Conservation (phyloP, 1,284 basidiomycete genomes). For the Cryptococcus sp. region DNA sequence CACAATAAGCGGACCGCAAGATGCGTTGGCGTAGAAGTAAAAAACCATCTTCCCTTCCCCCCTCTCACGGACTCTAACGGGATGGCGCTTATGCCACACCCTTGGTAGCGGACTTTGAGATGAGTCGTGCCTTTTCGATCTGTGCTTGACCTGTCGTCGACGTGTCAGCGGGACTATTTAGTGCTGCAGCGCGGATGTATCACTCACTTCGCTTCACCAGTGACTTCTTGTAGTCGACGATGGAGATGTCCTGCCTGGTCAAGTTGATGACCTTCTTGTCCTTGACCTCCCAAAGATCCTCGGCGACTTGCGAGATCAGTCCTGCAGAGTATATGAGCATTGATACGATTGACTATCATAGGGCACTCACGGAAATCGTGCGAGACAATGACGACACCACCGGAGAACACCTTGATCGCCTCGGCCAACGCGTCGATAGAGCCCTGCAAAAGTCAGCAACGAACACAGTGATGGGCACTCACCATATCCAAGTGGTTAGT, state of each 20-base stretch:
- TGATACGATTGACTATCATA: neutral
- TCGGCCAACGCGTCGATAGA: conserved; percentile 92
- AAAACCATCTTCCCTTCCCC: no score
- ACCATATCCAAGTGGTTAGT: conserved; percentile 61
- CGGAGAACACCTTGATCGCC: conserved; percentile 96
- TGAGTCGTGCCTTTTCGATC: conserved; percentile 88
- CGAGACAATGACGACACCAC: conserved; percentile 96
- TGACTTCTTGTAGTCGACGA: conserved; percentile 83
- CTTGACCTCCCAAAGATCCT: conserved; percentile 98
- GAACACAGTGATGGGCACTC: conserved; percentile 5
- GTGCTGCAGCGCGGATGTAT: neutral
- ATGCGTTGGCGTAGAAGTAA: no score
- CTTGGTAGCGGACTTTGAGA: conserved; percentile 68
- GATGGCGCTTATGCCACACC: conserved; percentile 29
- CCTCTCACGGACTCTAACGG: no score
- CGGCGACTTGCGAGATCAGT: conserved; percentile 90
- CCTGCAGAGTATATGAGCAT: conserved; percentile 55
- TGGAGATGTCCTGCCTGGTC: conserved; percentile 82
- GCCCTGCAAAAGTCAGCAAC: conserved; percentile 52
- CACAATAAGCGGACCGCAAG: no score
- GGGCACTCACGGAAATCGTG: conserved; percentile 84
- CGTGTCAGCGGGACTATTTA: neutral
- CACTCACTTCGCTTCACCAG: conserved; percentile 52
- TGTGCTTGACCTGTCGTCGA: conserved; percentile 54
- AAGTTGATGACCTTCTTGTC: conserved; percentile 91